Conservation (phyloP, 805 yeast species). For the Saccharomycopsis lassenensis region DNA sequence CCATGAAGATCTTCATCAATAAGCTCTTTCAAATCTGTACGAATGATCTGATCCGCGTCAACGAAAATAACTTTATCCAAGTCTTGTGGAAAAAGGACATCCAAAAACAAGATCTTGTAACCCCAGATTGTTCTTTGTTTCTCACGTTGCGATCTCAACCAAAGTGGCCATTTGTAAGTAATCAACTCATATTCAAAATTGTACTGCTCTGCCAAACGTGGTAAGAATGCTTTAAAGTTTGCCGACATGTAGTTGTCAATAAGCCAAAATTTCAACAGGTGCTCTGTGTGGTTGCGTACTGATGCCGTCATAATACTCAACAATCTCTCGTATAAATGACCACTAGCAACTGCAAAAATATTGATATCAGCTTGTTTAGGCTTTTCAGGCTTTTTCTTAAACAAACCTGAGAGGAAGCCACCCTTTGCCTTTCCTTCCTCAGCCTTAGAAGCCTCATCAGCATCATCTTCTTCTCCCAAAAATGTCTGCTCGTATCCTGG, state of each 20-base stretch:
- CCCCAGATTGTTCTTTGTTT: slow-evolving; percentile 80
- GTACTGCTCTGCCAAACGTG: slow-evolving; percentile 42
- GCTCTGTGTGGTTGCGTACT: slow-evolving; percentile 53
- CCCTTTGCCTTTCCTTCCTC: slow-evolving; percentile 12
- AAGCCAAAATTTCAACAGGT: slow-evolving; percentile 74
- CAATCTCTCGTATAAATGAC: slow-evolving; percentile 66
- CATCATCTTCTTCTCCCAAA: slow-evolving; percentile 3
- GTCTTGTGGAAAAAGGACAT: slow-evolving; percentile 74
- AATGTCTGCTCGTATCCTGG: slow-evolving; percentile 27
- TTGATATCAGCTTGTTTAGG: slow-evolving; percentile 50
- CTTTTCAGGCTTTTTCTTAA: slow-evolving; percentile 5
- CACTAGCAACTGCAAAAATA: slow-evolving; percentile 75
- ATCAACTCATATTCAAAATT: slow-evolving; percentile 66
- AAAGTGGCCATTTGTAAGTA: slow-evolving; percentile 87
- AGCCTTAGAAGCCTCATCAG: slow-evolving; percentile 9
- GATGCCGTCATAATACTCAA: slow-evolving; percentile 72
- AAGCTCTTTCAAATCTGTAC: slow-evolving; percentile 63
- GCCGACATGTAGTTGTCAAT: slow-evolving; percentile 75
- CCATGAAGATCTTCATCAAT: slow-evolving; percentile 61
- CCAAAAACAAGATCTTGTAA: slow-evolving; percentile 75
- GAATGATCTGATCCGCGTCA: slow-evolving; percentile 74
- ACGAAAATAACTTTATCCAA: slow-evolving; percentile 71
- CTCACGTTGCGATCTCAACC: slow-evolving; percentile 74
- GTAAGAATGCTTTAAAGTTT: slow-evolving; percentile 49
- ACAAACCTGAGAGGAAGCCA: slow-evolving; percentile 19